Conservation (phyloP, 2,329 filamentous ascomycete genomes). For the Aspergillus sp. region DNA sequence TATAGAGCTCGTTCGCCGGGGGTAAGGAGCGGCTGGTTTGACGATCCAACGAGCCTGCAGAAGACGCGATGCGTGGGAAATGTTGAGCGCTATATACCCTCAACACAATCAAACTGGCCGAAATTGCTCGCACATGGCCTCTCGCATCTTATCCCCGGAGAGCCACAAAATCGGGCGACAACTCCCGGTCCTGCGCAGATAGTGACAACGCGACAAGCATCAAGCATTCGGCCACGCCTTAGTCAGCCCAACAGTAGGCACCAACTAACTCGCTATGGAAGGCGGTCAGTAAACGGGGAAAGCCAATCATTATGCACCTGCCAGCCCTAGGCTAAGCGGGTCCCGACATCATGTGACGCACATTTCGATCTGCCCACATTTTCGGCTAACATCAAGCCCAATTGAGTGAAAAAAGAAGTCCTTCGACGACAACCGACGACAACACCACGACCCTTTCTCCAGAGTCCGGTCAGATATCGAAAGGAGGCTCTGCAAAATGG, state of each 20-base stretch:
- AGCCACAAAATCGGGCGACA: background rate
- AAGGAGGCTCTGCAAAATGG: conserved; percentile 30
- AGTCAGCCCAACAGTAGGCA: background rate
- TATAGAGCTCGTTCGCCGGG: background rate
- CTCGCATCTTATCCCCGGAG: background rate
- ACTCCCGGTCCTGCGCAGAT: background rate
- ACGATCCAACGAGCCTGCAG: background rate
- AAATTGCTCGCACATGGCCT: background rate
- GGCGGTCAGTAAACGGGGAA: conserved; percentile 1
- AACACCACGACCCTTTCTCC: conserved; percentile 22
- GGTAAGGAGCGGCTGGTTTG: background rate
- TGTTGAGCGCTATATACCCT: background rate
- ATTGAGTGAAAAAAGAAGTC: conserved; percentile 6
- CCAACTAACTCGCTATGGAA: background rate
- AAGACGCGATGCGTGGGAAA: background rate
- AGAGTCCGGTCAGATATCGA: conserved; percentile 19
- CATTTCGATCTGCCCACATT: conserved; percentile 22
- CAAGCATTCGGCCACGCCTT: background rate
- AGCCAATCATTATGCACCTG: conserved; percentile 15
- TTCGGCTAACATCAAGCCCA: conserved; percentile 21
- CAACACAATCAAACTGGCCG: background rate
- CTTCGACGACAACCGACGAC: conserved; percentile 15
- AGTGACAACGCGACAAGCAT: background rate
- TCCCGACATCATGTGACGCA: conserved; percentile 31
- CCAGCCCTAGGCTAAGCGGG: conserved; percentile 21